Conservation (phyloP, 371 early-diverging fungal species). For the Syncephalis fuscata region DNA sequence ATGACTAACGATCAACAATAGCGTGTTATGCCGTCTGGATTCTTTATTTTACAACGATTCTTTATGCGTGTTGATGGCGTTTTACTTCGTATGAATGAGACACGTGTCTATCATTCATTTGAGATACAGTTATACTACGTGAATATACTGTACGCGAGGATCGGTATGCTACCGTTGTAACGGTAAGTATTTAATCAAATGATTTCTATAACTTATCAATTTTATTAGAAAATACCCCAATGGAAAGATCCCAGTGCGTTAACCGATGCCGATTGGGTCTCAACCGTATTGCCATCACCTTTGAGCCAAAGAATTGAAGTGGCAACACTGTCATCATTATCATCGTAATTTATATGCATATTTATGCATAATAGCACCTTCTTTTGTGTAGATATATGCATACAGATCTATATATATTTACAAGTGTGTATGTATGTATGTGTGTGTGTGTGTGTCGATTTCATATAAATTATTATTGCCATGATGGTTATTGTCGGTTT, state of each 20-base stretch:
- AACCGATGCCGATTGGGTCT: constrained; percentile 60
- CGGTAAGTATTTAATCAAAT: constrained; percentile 16
- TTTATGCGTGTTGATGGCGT: constrained; percentile 91
- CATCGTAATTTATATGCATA: too few relatives aligned
- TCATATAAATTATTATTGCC: too few relatives aligned
- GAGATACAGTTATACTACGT: constrained; percentile 39
- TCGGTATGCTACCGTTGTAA: constrained; percentile 30
- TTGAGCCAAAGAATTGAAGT: not conserved
- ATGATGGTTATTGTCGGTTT: too few relatives aligned
- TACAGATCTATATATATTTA: too few relatives aligned
- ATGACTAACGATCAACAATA: constrained; percentile 5
- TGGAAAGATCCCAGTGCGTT: constrained; percentile 34
- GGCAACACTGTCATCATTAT: not conserved
- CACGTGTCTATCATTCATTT: constrained; percentile 76
- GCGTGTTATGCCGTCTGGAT: constrained; percentile 88
- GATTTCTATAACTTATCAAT: not conserved
- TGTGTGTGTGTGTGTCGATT: too few relatives aligned
- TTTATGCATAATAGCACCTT: too few relatives aligned
- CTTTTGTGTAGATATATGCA: too few relatives aligned
- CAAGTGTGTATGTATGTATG: too few relatives aligned
- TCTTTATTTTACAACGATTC: constrained; percentile 71
- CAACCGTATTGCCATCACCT: constrained; percentile 21
- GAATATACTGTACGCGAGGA: constrained; percentile 55
- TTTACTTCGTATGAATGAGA: constrained; percentile 71
- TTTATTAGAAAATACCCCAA: constrained; percentile 18